phyloP scores from a whole-genome alignment of 2,329 filamentous ascomycete species.

The Verticillium albo-atrum region DNA sequence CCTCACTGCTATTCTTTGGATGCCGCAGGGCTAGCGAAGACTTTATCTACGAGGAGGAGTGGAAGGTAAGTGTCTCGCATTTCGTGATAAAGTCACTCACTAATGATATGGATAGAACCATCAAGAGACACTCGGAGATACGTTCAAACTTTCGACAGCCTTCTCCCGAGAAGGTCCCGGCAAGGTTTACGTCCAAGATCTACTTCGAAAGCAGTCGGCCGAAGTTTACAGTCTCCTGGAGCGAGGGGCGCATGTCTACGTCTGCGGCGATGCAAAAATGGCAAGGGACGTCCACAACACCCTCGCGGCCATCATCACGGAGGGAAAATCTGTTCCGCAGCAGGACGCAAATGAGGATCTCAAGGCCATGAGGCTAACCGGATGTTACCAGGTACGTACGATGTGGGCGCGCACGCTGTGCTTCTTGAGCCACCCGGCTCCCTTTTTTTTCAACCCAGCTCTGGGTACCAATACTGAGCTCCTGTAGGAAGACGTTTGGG shows the following conservation, averaged over 20 bases:
- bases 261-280: slow-evolving; percentile 97
- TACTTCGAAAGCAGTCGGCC: slow-evolving; percentile 75
- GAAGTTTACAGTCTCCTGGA: slow-evolving; percentile 84
- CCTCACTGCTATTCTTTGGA: slow-evolving; percentile 89
- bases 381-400: too few species aligned
- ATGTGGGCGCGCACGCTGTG: too few species aligned
- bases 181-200: slow-evolving; percentile 97
- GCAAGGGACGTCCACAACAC: slow-evolving; percentile 86
- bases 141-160: slow-evolving; percentile 84
- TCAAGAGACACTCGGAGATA: slow-evolving; percentile 77
- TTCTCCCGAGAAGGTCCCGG: slow-evolving; percentile 85
- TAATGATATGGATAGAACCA: too few species aligned
- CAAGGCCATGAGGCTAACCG: too few species aligned
- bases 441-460: too few species aligned
- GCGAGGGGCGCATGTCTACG: slow-evolving; percentile 91
- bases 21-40: slow-evolving; percentile 87
- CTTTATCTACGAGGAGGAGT: slow-evolving; percentile 88
- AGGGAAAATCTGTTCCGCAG: too few species aligned
- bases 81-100: too few species aligned
- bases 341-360: too few species aligned
- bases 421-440: too few species aligned
- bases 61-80: slow-evolving; percentile 75
- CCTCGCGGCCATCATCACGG: too few species aligned
- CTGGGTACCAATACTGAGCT: too few species aligned
- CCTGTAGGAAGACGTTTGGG: too few species aligned